Conservation (phyloP, 305 asterid genomes). For the Plantago coronopus region DNA sequence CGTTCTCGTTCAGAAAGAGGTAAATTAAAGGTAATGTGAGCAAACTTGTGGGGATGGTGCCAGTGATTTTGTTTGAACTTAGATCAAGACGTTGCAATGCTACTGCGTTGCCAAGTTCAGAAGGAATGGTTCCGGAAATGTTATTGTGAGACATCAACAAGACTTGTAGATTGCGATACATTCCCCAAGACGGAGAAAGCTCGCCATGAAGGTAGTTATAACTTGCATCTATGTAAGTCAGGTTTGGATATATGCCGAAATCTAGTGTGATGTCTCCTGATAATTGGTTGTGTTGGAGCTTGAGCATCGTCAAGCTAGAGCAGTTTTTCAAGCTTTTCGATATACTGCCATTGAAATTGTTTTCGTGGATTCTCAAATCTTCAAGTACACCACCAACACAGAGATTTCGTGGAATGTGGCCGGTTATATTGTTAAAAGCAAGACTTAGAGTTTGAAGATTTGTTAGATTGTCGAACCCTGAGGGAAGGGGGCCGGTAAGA, state of each 20-base stretch:
- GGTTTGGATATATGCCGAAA: slow-evolving; percentile 24
- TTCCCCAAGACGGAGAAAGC: slow-evolving; percentile 27
- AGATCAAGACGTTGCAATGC: slow-evolving; percentile 22
- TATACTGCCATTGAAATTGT: slow-evolving; percentile 22
- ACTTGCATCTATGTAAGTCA: slow-evolving; percentile 20
- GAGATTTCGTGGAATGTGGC: slow-evolving; percentile 24
- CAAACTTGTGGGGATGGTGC: slow-evolving; percentile 29
- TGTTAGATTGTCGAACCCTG: slow-evolving; percentile 9
- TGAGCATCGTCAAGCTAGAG: slow-evolving; percentile 18
- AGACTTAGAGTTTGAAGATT: slow-evolving; percentile 12
- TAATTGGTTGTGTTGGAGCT: slow-evolving; percentile 22
- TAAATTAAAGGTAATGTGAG: slow-evolving; percentile 12
- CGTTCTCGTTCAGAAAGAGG: slow-evolving; percentile 27
- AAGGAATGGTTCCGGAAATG: slow-evolving; percentile 31
- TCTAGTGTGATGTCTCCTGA: slow-evolving; percentile 24
- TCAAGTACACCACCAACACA: slow-evolving; percentile 26
- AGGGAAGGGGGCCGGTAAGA: slow-evolving; percentile 26
- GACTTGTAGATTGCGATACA: slow-evolving; percentile 9
- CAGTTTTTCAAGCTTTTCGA: slow-evolving; percentile 30
- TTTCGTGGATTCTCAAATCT: slow-evolving; percentile 19
- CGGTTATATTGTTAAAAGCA: slow-evolving; percentile 20
- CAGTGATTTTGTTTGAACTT: slow-evolving; percentile 23
- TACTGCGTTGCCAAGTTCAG: slow-evolving; percentile 28
- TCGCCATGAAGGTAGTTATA: slow-evolving; percentile 29
- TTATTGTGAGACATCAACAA: slow-evolving; percentile 28